These are phyloP conservation scores for Hemileccinum impolitum DNA, from an alignment of 768 basidiomycete genomes.

Conservation along the genomic window DNA sequence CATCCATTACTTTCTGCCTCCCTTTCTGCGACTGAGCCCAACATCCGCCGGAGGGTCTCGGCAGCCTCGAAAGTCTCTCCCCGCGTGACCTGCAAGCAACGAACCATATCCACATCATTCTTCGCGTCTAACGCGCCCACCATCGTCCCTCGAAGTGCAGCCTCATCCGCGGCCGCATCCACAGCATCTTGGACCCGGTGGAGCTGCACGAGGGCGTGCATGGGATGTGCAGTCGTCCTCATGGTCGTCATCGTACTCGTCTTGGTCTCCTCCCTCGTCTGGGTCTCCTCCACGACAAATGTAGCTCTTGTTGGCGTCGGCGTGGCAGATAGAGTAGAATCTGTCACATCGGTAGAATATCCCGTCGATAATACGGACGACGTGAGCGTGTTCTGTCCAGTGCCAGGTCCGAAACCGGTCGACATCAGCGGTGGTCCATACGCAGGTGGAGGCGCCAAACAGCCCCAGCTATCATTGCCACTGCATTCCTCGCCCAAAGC, in stretches of 20 bases:
- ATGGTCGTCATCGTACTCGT: neutral
- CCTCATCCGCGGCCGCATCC: conserved; percentile 23
- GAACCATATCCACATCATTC: conserved; percentile 22
- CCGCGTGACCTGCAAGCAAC: conserved; percentile 19
- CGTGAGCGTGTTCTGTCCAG: neutral
- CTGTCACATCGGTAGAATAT: neutral
- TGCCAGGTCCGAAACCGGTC: neutral
- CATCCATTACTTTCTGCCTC: neutral
- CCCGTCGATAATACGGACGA: neutral
- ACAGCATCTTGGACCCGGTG: conserved; percentile 21
- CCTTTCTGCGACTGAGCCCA: neutral
- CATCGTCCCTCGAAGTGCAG: conserved; percentile 19
- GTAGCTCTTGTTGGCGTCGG: conserved; percentile 13
- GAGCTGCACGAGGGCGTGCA: conserved; percentile 16
- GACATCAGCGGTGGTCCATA: neutral
- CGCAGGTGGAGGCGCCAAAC: conserved; percentile 4
- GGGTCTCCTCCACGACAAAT: conserved; percentile 7
- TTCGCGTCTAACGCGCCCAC: conserved; percentile 9
- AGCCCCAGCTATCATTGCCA: neutral
- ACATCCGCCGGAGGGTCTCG: conserved; percentile 20
- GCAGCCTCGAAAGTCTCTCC: conserved; percentile 25
- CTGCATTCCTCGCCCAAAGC: neutral
- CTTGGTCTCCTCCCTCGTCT: neutral
- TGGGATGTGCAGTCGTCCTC: neutral
- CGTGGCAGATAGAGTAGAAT: neutral